These are phyloP conservation scores for Sclerotinia nivalis DNA, from an alignment of 2,329 filamentous ascomycete species.

Conservation along the genomic window DNA sequence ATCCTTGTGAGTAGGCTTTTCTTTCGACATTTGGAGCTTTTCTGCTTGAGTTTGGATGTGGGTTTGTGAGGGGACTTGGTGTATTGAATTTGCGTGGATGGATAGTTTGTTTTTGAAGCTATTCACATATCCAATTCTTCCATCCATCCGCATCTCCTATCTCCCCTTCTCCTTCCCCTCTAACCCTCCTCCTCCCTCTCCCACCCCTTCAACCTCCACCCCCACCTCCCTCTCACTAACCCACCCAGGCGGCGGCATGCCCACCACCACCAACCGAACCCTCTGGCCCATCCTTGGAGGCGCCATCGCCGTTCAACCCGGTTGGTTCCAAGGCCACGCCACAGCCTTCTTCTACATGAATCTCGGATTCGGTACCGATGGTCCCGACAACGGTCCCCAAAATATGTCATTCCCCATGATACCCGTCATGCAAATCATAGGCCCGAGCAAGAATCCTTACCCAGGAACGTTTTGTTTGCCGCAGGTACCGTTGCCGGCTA, in stretches of 20 bases:
- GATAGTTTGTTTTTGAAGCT: background rate
- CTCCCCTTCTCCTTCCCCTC: background rate
- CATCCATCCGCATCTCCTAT: background rate
- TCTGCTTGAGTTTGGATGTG: background rate
- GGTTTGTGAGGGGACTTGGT: background rate
- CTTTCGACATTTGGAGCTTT: background rate
- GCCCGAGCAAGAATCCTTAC: constrained; percentile 81
- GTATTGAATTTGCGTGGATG: background rate
- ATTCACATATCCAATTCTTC: background rate
- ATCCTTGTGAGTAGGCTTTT: constrained; percentile 42
- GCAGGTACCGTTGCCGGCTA: constrained; percentile 79
- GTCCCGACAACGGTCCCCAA: constrained; percentile 62
- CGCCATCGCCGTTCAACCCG: constrained; percentile 86
- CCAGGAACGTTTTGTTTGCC: constrained; percentile 86
- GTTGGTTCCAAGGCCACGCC: constrained; percentile 90
- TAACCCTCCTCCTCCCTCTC: background rate
- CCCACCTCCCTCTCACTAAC: background rate
- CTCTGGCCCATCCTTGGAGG: constrained; percentile 89
- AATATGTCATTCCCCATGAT: constrained; percentile 90
- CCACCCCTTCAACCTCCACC: background rate
- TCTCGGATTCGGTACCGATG: constrained; percentile 75
- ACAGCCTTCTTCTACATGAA: constrained; percentile 88
- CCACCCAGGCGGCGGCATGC: constrained; percentile 75
- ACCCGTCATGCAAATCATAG: constrained; percentile 76
- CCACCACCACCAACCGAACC: constrained; percentile 76